These are phyloP conservation scores for Pichia kluyveri DNA, from an alignment of 805 yeast genomes.

Conservation along the genomic window DNA sequence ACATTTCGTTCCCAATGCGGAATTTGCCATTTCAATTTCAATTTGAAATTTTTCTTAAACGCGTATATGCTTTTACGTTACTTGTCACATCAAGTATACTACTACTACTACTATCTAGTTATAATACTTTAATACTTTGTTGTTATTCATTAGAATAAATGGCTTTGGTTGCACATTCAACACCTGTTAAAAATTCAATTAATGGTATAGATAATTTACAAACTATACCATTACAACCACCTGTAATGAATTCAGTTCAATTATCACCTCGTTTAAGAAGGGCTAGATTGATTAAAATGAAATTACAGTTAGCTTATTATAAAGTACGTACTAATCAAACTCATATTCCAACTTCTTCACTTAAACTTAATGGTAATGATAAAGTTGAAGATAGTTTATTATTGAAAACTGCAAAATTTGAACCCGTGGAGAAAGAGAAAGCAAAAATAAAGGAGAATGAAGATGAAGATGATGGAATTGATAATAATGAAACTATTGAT, in stretches of 20 bases:
- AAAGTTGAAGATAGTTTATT: background rate
- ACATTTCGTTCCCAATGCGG: background rate
- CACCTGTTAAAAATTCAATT: background rate
- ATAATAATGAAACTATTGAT: too few species aligned
- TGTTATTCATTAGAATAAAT: background rate
- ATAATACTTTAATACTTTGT: too few species aligned
- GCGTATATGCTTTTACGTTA: too few species aligned
- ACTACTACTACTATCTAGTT: too few species aligned
- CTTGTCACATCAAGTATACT: too few species aligned
- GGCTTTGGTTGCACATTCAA: background rate
- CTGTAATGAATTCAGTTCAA: background rate
- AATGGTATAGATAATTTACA: background rate
- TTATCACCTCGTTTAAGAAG: constrained; percentile 22
- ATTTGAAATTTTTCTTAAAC: too few species aligned
- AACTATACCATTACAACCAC: too few species aligned
- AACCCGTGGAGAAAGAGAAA: too few species aligned
- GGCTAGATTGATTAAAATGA: constrained; percentile 35
- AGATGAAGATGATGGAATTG: too few species aligned
- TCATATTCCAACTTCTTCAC: constrained; percentile 23
- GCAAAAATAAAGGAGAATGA: too few species aligned
- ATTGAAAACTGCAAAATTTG: background rate
- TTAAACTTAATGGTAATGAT: constrained; percentile 15
- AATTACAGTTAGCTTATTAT: constrained; percentile 43
- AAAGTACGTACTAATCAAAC: constrained; percentile 42
- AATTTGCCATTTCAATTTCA: too few species aligned